These are phyloP conservation scores for Hapsidospora chrysogenum DNA, from an alignment of 495 filamentous ascomycete species.

Conservation along the genomic window DNA sequence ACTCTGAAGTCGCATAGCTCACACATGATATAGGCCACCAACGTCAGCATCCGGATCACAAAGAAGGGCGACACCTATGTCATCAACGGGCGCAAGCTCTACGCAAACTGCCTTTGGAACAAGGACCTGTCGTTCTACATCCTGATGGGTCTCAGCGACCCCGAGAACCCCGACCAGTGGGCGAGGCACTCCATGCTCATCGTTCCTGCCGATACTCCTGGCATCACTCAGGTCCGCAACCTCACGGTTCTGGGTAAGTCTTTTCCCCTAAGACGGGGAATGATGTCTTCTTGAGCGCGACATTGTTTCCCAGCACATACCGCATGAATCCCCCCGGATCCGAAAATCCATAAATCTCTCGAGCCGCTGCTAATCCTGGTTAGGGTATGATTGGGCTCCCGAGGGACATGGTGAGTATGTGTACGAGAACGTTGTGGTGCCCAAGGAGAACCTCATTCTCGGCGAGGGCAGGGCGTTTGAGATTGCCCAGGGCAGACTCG, in stretches of 20 bases:
- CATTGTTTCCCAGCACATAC: too few relatives aligned
- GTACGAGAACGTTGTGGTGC: slow-evolving; percentile 21
- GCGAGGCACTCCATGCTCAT: slow-evolving; percentile 19
- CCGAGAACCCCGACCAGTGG: slow-evolving; percentile 19
- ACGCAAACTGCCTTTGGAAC: slow-evolving; percentile 20
- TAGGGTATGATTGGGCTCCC: slow-evolving; percentile 23
- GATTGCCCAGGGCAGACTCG: slow-evolving; percentile 23
- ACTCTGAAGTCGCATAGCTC: too few relatives aligned
- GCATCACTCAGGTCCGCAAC: slow-evolving; percentile 18
- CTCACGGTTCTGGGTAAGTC: slow-evolving; percentile 24
- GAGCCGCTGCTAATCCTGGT: too few relatives aligned
- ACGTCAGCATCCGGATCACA: slow-evolving; percentile 17
- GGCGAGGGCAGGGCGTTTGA: slow-evolving; percentile 25
- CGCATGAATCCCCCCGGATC: too few relatives aligned
- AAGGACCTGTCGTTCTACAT: slow-evolving; percentile 20
- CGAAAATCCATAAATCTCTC: too few relatives aligned
- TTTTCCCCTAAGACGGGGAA: too few relatives aligned
- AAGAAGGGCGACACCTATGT: slow-evolving; percentile 15
- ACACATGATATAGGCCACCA: too few relatives aligned
- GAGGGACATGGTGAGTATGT: slow-evolving; percentile 24
- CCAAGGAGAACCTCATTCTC: slow-evolving; percentile 20
- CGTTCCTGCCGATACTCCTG: slow-evolving; percentile 16
- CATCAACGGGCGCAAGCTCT: slow-evolving; percentile 25
- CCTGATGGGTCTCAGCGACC: slow-evolving; percentile 24
- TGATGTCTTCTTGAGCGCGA: too few relatives aligned